Percentiles rank a stretch among this genome's conserved stretches.
These are phyloP conservation scores for Ramaria sp. DNA, from an alignment of 768 basidiomycete genomes.

Conservation along the genomic window DNA sequence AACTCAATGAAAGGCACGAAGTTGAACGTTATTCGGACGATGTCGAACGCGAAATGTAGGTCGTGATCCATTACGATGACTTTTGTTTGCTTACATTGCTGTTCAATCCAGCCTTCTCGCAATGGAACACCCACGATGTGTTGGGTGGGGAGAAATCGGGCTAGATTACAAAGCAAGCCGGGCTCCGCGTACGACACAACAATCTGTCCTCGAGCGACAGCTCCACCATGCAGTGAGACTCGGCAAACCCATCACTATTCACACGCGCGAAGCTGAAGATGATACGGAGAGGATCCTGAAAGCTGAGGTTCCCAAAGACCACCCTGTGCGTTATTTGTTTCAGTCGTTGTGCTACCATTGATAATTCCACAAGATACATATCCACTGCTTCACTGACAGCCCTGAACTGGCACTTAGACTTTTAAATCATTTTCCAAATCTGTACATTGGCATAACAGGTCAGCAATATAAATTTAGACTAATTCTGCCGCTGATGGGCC, in stretches of 20 bases:
- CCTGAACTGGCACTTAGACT: constrained; percentile 64
- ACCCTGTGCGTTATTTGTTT: constrained; percentile 35
- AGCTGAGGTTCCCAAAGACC: constrained; percentile 59
- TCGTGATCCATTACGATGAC: constrained; percentile 9
- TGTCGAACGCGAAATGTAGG: constrained; percentile 60
- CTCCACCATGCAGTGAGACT: constrained; percentile 56
- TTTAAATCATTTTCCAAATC: constrained; percentile 67
- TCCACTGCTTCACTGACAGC: constrained; percentile 83
- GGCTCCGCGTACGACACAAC: constrained; percentile 62
- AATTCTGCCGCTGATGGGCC: background rate
- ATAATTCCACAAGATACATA: constrained; percentile 46
- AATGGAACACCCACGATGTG: constrained; percentile 71
- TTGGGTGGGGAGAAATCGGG: constrained; percentile 85
- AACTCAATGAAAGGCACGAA: constrained; percentile 41
- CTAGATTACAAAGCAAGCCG: constrained; percentile 79
- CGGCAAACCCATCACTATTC: constrained; percentile 73
- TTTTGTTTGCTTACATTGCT: background rate
- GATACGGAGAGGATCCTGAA: constrained; percentile 75
- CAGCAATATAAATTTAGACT: constrained; percentile 4
- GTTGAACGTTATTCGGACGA: constrained; percentile 57
- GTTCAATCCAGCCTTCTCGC: constrained; percentile 45
- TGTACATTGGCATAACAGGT: constrained; percentile 79
- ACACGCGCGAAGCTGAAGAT: constrained; percentile 77
- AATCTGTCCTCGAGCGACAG: constrained; percentile 55
- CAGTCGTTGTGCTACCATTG: too few relatives aligned